Conservation (phyloP, 169 alveolate species). For the Plasmodium berghei region DNA sequence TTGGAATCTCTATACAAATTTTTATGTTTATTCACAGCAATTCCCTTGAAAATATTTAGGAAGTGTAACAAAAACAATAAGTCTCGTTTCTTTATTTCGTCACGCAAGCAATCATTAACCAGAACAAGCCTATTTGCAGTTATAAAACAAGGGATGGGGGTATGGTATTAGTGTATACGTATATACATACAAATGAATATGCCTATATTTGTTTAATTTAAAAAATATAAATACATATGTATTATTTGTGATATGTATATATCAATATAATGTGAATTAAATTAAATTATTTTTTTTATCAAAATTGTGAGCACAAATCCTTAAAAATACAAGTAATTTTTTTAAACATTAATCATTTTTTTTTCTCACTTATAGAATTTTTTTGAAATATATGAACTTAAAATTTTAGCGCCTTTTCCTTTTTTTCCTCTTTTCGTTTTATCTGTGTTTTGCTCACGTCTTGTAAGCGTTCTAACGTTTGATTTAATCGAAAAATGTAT, state of each 20-base stretch:
- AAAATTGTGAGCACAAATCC: too few relatives aligned
- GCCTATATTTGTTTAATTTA: slow-evolving; percentile 10
- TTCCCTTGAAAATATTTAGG: background rate
- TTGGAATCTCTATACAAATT: background rate
- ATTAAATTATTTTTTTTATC: background rate
- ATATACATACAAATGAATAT: background rate
- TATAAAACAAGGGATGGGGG: background rate
- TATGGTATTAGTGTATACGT: background rate
- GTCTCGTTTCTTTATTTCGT: background rate
- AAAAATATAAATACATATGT: background rate
- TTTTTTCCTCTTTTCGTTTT: too few relatives aligned
- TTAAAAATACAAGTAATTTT: too few relatives aligned
- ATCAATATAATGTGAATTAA: background rate
- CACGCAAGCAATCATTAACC: background rate
- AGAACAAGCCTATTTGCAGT: background rate
- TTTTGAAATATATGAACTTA: too few relatives aligned
- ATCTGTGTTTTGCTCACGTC: too few relatives aligned
- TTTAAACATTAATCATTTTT: too few relatives aligned
- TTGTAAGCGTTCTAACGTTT: too few relatives aligned
- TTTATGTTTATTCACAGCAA: slow-evolving; percentile 1
- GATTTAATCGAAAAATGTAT: too few relatives aligned
- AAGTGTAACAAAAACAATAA: background rate
- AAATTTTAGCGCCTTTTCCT: too few relatives aligned
- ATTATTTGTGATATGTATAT: background rate
- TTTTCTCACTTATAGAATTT: too few relatives aligned